Conservation (phyloP, 2,329 filamentous ascomycete species). For the Aspergillus costaricaensis region DNA sequence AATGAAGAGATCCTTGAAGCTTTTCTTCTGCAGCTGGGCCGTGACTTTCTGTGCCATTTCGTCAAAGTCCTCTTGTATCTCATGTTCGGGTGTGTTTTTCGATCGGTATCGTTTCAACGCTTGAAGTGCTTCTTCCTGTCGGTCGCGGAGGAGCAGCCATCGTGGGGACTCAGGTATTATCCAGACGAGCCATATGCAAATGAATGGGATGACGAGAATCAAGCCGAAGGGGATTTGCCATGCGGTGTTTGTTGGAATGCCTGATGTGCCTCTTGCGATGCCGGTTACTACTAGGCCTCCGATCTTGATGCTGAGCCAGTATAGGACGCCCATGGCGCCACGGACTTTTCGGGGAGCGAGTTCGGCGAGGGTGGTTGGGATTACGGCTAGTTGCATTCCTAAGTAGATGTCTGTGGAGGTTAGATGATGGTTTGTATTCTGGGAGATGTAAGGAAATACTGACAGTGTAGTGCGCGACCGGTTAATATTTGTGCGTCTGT, state of each 20-base stretch:
- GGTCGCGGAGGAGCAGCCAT: conserved; percentile 6
- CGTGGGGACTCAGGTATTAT: conserved; percentile 7
- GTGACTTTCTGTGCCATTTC: not conserved
- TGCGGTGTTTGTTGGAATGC: not conserved
- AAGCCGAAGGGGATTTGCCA: conserved; percentile 6
- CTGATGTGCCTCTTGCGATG: not conserved
- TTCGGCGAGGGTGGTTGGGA: conserved; percentile 3
- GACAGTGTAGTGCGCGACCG: not conserved
- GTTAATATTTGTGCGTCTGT: not conserved
- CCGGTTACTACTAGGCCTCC: conserved; percentile 1
- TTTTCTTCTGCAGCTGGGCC: not conserved
- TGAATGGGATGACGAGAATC: conserved; percentile 1
- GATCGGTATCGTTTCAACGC: not conserved
- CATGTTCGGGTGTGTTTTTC: not conserved
- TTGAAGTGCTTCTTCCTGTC: not conserved
- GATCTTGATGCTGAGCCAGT: conserved; percentile 1
- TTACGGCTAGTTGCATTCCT: conserved; percentile 3
- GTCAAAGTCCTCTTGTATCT: not conserved
- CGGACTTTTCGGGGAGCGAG: not conserved
- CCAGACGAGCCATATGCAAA: not conserved
- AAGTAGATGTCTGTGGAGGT: not conserved
- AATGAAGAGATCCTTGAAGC: conserved; percentile 1
- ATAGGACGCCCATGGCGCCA: not conserved
- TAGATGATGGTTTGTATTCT: not conserved
- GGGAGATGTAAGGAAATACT: not conserved